Percentiles rank a stretch among this genome's conserved stretches.
phyloP scores from a whole-genome alignment of 768 basidiomycete genomes.

The Macrocybe gigantea region DNA sequence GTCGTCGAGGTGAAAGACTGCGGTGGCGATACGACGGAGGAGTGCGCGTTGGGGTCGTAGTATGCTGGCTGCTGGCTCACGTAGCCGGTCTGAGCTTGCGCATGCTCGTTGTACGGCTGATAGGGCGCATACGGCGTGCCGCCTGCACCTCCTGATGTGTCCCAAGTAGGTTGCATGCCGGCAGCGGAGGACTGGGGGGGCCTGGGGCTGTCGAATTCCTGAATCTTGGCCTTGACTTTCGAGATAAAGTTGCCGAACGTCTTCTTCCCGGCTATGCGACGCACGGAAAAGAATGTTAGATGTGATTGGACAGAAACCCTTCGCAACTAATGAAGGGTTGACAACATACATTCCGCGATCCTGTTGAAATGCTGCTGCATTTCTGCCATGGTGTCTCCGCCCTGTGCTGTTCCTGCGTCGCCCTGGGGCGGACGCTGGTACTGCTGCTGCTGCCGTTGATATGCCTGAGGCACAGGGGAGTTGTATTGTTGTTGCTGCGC shows the following conservation, averaged over 20 bases:
- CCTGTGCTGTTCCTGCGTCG: conserved; percentile 13
- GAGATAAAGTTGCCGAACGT: conserved; percentile 67
- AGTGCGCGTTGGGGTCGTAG: conserved; percentile 23
- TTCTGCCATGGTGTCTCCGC: conserved; percentile 51
- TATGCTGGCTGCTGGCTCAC: conserved; percentile 21
- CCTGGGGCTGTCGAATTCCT: conserved; percentile 62
- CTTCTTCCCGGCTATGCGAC: conserved; percentile 60
- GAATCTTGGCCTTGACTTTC: conserved; percentile 80
- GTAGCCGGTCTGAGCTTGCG: no score
- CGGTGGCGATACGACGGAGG: conserved; percentile 3
- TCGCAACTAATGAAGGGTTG: conserved; percentile 55
- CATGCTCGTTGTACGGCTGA: no score
- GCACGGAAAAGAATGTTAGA: not conserved
- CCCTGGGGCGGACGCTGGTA: conserved; percentile 14
- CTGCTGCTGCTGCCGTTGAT: conserved; percentile 12
- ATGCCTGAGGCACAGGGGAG: conserved; percentile 4
- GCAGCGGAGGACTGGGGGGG: conserved; percentile 2
- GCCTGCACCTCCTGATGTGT: conserved; percentile 4
- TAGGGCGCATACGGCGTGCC: conserved; percentile 2
- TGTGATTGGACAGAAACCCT: not conserved
- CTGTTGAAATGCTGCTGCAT: conserved; percentile 71
- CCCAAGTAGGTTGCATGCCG: conserved; percentile 8
- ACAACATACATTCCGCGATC: conserved; percentile 68
- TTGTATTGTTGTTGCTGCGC: conserved; percentile 15
- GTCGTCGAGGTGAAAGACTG: conserved; percentile 2